Conservation (phyloP, 345 rosid genomes). For the Populus alba region DNA sequence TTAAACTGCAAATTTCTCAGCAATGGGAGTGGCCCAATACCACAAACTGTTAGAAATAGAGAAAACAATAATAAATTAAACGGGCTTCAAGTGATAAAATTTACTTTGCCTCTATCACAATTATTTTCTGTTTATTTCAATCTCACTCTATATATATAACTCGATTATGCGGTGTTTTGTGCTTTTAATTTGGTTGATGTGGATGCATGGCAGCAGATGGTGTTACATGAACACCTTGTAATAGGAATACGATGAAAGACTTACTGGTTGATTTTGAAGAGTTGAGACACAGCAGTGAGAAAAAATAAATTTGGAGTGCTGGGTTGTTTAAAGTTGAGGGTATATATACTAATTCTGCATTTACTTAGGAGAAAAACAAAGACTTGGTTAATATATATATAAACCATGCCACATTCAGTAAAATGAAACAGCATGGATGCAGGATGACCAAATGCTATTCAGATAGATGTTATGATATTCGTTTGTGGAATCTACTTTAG, state of each 20-base stretch:
- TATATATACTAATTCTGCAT: background rate
- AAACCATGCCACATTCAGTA: background rate
- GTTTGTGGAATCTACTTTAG: background rate
- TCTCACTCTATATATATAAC: background rate
- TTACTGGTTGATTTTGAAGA: background rate
- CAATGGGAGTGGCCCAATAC: background rate
- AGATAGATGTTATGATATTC: background rate
- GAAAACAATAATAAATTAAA: background rate
- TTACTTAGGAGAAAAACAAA: background rate
- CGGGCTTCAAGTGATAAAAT: background rate
- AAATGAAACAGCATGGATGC: background rate
- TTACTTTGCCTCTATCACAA: background rate
- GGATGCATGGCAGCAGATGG: background rate
- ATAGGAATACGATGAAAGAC: background rate
- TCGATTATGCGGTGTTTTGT: background rate
- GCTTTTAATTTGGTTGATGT: background rate
- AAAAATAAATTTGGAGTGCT: background rate
- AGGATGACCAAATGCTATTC: background rate
- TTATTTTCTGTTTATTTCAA: background rate
- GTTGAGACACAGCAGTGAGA: background rate
- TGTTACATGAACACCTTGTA: background rate
- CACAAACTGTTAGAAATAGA: background rate
- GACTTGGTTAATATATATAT: background rate
- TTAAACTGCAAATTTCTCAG: background rate
- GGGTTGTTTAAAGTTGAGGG: background rate